Percentiles rank a stretch among this genome's conserved stretches.
phyloP scores from a whole-genome alignment of 1,284 basidiomycete genomes.

The Leccinum ponderosum region DNA sequence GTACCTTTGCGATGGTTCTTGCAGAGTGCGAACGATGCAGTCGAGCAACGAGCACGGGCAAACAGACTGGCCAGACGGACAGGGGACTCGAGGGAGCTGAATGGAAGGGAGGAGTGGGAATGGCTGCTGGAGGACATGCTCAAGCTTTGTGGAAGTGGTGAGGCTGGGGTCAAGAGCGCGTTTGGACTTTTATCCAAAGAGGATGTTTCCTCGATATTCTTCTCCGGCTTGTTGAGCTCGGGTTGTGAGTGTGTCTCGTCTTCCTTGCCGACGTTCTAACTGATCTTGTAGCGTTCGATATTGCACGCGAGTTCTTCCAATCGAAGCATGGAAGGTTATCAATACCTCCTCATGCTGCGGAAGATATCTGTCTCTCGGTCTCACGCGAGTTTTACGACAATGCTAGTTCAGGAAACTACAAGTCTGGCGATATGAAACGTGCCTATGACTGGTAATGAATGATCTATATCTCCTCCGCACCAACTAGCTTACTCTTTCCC shows the following conservation, averaged over 20 bases:
- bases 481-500: slow-evolving; percentile 13
- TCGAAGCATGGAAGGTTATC: slow-evolving; percentile 52
- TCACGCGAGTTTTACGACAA: slow-evolving; percentile 94
- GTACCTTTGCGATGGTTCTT: slow-evolving; percentile 85
- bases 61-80: slow-evolving; percentile 81
- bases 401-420: slow-evolving; percentile 86
- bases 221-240: slow-evolving; percentile 79
- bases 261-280: slow-evolving; percentile 10
- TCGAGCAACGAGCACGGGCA: slow-evolving; percentile 82
- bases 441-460: slow-evolving; percentile 86
- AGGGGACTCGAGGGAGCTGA: slow-evolving; percentile 56
- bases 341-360: slow-evolving; percentile 55
- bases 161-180: slow-evolving; percentile 64
- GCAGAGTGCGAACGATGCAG: slow-evolving; percentile 64
- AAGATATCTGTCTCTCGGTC: slow-evolving; percentile 77
- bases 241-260: slow-evolving; percentile 71
- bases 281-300: slow-evolving; percentile 64
- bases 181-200: slow-evolving; percentile 74
- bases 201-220: slow-evolving; percentile 79
- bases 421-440: slow-evolving; percentile 91
- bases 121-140: slow-evolving; percentile 88
- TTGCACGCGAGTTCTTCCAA: slow-evolving; percentile 69
- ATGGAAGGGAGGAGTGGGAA: slow-evolving; percentile 77
- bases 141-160: slow-evolving; percentile 70
- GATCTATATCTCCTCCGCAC: not conserved